Base-by-base conservation (phyloP, 495 filamentous ascomycete genomes). In the Penicillium steckii region DNA sequence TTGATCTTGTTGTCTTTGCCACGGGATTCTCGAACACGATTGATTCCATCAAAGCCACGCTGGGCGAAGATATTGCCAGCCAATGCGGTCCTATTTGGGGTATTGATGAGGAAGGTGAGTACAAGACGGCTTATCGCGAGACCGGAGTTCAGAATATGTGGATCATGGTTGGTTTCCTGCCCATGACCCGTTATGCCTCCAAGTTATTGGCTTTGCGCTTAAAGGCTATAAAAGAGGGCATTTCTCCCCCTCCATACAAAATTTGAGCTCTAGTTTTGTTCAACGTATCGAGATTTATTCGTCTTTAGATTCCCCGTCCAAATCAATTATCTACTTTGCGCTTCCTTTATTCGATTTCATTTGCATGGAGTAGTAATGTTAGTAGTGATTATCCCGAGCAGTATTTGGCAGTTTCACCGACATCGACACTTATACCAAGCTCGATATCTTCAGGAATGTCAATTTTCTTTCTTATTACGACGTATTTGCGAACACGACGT, bases 1-100 rank as follows among this genome's bases (percentile, higher is more conserved):
- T 86, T 4, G 88, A 91, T 51, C 80, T 85, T 57, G 80, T 92
- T 32, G 75, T 90, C 5, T 84, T 90, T 52, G 88, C 88, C 6
- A 91, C 88, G 7, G 88, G 88, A 0, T 90, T 87, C 65, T 67
- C 78, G 15, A 89, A 87, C 60, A 64, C 48, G 1, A 52, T 61
- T 12, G 57, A 61, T 27, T 59, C 54, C 0, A 56, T 61, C 26
- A 51, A 51, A 21, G 48, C 46, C 26, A 82, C 88, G 18, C 79
- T 92, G 41, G 86, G 86, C 0, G 80, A 86, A 35, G 74, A 80
- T 19, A 63, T 89, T 23, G 84, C 80, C 3, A 79, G 81, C 52
- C 66, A 74, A 38, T 69, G 83, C 1, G 76, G 75, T 17, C 80
- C 85, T 65, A 80, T 90, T 40, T 92, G 88, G 87, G 87, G 85